A percentile compares a stretch with the other conserved stretches of the same genome.
Evolutionary conservation across 2,329 filamentous ascomycete genomes (phyloP).

Genomic region (Sarocladiaceae sp.): DNA sequence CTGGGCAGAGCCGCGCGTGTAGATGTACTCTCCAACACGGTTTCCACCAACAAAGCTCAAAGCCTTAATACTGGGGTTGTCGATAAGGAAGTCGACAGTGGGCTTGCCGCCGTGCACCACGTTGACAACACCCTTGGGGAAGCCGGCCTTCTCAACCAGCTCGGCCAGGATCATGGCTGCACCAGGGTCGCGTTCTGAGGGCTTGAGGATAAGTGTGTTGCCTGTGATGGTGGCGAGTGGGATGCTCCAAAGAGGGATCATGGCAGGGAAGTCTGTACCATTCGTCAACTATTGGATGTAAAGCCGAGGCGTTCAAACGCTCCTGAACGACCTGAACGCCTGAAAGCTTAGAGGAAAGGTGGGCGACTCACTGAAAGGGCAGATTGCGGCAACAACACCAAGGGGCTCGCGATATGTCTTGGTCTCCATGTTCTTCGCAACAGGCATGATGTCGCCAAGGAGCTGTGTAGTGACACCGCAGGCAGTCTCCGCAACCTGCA

Average conservation of each 20-base stretch:
- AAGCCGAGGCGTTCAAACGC: no score
- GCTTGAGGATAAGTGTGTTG: slow-evolving; percentile 71
- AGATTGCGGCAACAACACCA: slow-evolving; percentile 66
- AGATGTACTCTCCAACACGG: slow-evolving; percentile 79
- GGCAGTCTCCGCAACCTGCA: slow-evolving; percentile 71
- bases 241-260: slow-evolving; percentile 77
- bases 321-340: no score
- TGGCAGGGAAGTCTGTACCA: slow-evolving; percentile 67
- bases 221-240: slow-evolving; percentile 73
- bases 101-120: slow-evolving; percentile 66
- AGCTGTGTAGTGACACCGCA: slow-evolving; percentile 68
- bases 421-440: slow-evolving; percentile 77
- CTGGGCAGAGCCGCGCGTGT: slow-evolving; percentile 63
- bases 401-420: slow-evolving; percentile 64
- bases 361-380: slow-evolving; percentile 55
- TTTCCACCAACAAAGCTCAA: slow-evolving; percentile 73
- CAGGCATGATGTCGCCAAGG: slow-evolving; percentile 69
- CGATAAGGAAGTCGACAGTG: slow-evolving; percentile 72
- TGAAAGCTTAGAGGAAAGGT: no score
- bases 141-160: slow-evolving; percentile 59
- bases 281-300: no score
- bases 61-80: slow-evolving; percentile 70
- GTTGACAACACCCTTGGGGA: slow-evolving; percentile 69
- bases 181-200: slow-evolving; percentile 69
- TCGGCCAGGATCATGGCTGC: slow-evolving; percentile 58